Conservation (phyloP, 2,329 filamentous ascomycete genomes). For the Hansfordia pulvinata region DNA sequence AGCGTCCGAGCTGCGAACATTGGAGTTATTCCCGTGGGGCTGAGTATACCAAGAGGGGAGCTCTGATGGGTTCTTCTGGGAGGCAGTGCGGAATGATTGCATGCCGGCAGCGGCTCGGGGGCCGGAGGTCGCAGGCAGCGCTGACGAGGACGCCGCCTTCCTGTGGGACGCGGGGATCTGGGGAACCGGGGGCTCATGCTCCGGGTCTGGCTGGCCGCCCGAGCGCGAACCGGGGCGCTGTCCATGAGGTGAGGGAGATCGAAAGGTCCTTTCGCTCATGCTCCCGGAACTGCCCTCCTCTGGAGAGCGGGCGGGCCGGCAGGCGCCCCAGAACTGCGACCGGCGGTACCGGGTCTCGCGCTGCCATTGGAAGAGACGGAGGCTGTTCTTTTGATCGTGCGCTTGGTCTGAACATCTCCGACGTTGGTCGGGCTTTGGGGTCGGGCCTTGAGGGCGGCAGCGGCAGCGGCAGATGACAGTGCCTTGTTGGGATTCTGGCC, state of each 20-base stretch:
- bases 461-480: constrained; percentile 75
- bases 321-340: constrained; percentile 23
- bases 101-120: constrained; percentile 25
- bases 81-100: constrained; percentile 37
- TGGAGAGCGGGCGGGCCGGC: constrained; percentile 43
- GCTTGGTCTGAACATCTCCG: constrained; percentile 75
- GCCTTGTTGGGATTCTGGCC: constrained; percentile 42
- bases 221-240: neutral
- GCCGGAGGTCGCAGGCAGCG: constrained; percentile 23
- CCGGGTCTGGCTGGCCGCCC: constrained; percentile 21
- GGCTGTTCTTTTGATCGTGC: constrained; percentile 58
- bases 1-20: constrained; percentile 29
- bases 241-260: constrained; percentile 54
- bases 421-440: constrained; percentile 69
- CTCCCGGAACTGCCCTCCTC: constrained; percentile 59
- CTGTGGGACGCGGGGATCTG: constrained; percentile 39
- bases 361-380: constrained; percentile 53
- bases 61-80: constrained; percentile 31
- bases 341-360: constrained; percentile 18
- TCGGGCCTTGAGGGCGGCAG: constrained; percentile 67
- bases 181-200: constrained; percentile 57
- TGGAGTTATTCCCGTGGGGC: constrained; percentile 28
- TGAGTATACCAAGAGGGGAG: constrained; percentile 33
- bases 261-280: constrained; percentile 82
- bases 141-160: no score